phyloP scores from a whole-genome alignment of 2,329 filamentous ascomycete genomes.

The Apiospora malaysiana region DNA sequence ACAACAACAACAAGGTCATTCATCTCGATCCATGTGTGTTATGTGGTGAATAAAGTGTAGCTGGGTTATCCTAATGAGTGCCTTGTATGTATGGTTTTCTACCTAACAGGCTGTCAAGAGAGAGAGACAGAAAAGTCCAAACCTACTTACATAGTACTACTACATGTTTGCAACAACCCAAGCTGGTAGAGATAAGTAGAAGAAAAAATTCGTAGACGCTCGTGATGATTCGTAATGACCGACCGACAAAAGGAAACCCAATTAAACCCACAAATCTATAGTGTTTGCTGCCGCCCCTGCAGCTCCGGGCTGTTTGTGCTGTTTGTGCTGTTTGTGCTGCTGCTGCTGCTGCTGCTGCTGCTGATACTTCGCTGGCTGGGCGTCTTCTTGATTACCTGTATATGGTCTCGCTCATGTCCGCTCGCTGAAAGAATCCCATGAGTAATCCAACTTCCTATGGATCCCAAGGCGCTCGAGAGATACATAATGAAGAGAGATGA shows the following conservation, averaged over 20 bases:
- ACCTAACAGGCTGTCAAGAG: background rate
- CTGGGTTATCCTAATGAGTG: conserved; percentile 6
- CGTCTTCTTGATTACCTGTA: background rate
- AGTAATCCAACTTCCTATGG: background rate
- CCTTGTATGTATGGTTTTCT: conserved; percentile 16
- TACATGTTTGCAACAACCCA: background rate
- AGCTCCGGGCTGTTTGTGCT: background rate
- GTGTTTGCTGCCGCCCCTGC: background rate
- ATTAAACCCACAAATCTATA: background rate
- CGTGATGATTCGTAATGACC: conserved; percentile 16
- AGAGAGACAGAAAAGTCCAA: background rate
- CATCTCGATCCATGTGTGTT: background rate
- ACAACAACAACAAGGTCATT: background rate
- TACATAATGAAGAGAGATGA: background rate
- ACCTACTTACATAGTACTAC: background rate
- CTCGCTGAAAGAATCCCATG: background rate
- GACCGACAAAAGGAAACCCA: conserved; percentile 14
- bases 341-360: background rate
- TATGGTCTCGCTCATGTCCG: too few relatives aligned
- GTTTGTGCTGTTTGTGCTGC: too few relatives aligned
- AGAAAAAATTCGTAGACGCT: conserved; percentile 10
- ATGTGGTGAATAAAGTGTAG: background rate
- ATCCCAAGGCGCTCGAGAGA: background rate
- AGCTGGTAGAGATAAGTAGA: background rate
- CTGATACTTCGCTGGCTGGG: background rate